These are phyloP conservation scores for Didymella pomorum DNA, from an alignment of 2,329 filamentous ascomycete genomes.

Conservation along the genomic window DNA sequence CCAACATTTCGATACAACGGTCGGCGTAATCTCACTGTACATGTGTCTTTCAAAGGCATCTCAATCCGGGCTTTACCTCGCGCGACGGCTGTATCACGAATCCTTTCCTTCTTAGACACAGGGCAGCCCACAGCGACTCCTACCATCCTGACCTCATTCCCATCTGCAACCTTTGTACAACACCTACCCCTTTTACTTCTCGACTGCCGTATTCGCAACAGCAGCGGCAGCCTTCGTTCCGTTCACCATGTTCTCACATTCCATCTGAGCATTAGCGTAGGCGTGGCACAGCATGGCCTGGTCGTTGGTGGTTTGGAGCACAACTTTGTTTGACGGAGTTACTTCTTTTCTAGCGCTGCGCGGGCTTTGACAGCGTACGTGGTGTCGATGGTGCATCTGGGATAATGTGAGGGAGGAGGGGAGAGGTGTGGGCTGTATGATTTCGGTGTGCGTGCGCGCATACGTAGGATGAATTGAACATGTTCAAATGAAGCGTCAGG, in stretches of 20 bases:
- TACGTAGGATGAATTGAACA: conserved; percentile 38
- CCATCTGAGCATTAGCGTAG: conserved; percentile 23
- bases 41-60: conserved; percentile 11
- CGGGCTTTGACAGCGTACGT: conserved; percentile 32
- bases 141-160: conserved; percentile 1
- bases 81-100: conserved; percentile 25
- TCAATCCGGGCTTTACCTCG: conserved; percentile 7
- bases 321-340: conserved; percentile 11
- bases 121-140: conserved; percentile 3
- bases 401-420: conserved; percentile 21
- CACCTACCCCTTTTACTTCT: conserved; percentile 17
- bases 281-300: conserved; percentile 27
- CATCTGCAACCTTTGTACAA: conserved; percentile 24
- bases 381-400: conserved; percentile 9
- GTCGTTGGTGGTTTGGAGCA: conserved; percentile 30
- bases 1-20: conserved; percentile 19
- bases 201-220: conserved; percentile 9
- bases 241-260: conserved; percentile 7
- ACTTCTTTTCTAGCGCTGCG: conserved; percentile 20
- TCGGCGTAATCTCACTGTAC: conserved; percentile 22
- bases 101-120: conserved; percentile 20
- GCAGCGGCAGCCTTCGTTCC: neutral
- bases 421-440: conserved; percentile 23
- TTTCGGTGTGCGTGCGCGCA: conserved; percentile 25
- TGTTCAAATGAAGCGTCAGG: conserved; percentile 9